These are phyloP conservation scores for Tylopilus sp. DNA, from an alignment of 1,284 basidiomycete species.

Conservation along the genomic window DNA sequence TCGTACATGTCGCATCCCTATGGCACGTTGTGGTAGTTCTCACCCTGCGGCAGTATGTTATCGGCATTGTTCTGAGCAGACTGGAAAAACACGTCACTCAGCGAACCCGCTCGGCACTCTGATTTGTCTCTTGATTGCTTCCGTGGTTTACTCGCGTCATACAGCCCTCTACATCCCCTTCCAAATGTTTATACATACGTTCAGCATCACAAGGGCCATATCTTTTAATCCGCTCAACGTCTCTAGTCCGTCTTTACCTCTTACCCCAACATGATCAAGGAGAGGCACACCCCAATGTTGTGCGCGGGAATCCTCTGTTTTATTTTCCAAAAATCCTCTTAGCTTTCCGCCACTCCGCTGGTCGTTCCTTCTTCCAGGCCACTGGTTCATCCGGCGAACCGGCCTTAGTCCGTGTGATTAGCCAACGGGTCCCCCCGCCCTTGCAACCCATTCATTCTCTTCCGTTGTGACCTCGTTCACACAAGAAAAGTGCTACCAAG, in stretches of 20 bases:
- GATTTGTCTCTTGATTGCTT: no score
- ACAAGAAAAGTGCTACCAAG: slow-evolving; percentile 42
- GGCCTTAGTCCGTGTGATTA: slow-evolving; percentile 17
- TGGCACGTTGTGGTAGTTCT: no score
- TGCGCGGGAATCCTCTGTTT: slow-evolving; percentile 13
- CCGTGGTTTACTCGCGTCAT: slow-evolving; percentile 5
- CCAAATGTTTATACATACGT: slow-evolving; percentile 7
- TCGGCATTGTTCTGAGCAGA: no score
- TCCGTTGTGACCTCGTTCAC: slow-evolving; percentile 61
- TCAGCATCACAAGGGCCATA: no score
- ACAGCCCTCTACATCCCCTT: slow-evolving; percentile 7
- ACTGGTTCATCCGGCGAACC: slow-evolving; percentile 25
- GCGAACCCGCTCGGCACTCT: no score
- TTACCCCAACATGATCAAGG: slow-evolving; percentile 26
- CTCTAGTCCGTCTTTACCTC: slow-evolving; percentile 11
- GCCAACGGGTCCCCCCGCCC: slow-evolving; percentile 54
- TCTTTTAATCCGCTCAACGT: slow-evolving; percentile 8
- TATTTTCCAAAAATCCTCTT: slow-evolving; percentile 9
- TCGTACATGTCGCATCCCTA: no score
- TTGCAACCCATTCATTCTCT: slow-evolving; percentile 84
- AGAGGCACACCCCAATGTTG: slow-evolving; percentile 6
- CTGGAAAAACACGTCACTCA: no score
- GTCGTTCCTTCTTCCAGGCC: slow-evolving; percentile 7
- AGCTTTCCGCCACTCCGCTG: neutral
- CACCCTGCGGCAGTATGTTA: no score